A percentile compares a stretch with the other conserved stretches of the same genome.
Evolutionary conservation across 169 alveolate genomes (phyloP).

Genomic region (Cardiosporidium cionae): DNA sequence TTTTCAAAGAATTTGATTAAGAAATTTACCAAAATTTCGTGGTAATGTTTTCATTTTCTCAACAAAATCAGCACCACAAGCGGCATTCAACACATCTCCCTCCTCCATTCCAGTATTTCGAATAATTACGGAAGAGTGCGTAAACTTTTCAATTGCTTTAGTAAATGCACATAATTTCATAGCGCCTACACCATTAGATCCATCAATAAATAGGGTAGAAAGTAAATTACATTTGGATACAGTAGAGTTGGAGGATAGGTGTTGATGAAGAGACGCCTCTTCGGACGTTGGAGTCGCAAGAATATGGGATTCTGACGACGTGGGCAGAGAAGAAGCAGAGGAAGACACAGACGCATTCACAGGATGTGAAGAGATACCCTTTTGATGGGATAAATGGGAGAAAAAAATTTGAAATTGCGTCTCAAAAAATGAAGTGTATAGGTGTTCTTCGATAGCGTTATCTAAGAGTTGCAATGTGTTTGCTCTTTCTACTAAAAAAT

Average conservation of each 20-base stretch:
- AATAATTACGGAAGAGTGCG: neutral
- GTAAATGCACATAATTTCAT: neutral
- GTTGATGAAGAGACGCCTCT: neutral
- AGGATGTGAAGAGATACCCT: neutral
- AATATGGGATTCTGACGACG: too few species aligned
- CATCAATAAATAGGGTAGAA: conserved; percentile 4
- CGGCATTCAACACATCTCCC: conserved; percentile 46
- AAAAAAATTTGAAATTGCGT: neutral
- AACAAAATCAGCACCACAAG: conserved; percentile 79
- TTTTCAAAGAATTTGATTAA: conserved; percentile 11
- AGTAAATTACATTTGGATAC: neutral
- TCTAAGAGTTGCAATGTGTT: neutral
- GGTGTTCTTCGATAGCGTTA: neutral
- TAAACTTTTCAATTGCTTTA: neutral
- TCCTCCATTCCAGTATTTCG: neutral
- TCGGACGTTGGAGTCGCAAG: neutral
- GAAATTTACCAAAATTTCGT: conserved; percentile 14
- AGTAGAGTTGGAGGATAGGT: neutral
- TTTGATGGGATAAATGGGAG: neutral
- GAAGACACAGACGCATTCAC: neutral
- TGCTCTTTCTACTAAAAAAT: conserved; percentile 35
- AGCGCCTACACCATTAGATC: conserved; percentile 28
- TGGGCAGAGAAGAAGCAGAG: too few species aligned
- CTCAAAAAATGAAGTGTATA: neutral
- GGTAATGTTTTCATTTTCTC: conserved; percentile 50